These are phyloP conservation scores for Fusarium scirpi DNA, from an alignment of 2,329 filamentous ascomycete species.

Conservation along the genomic window DNA sequence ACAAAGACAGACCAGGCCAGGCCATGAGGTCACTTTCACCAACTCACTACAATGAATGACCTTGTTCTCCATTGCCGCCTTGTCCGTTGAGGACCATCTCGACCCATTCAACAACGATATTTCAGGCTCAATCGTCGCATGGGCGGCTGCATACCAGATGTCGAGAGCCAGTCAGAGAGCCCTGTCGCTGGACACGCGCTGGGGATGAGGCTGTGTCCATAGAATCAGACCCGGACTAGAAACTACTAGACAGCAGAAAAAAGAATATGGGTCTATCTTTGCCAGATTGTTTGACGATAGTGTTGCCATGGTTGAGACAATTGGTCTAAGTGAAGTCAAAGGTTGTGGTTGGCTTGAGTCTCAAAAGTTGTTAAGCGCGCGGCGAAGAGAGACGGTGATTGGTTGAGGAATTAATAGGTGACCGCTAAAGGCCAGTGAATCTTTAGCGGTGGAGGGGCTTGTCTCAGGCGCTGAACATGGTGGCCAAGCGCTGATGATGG, in stretches of 20 bases:
- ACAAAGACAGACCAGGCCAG: constrained; percentile 26
- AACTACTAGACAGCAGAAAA: not conserved
- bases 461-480: constrained; percentile 14
- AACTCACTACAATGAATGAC: not conserved
- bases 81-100: constrained; percentile 22
- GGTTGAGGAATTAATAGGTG: not conserved
- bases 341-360: constrained; percentile 41
- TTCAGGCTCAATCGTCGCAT: constrained; percentile 25
- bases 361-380: constrained; percentile 44
- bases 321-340: constrained; percentile 10
- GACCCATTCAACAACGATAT: constrained; percentile 32
- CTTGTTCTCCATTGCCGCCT: constrained; percentile 18
- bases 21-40: constrained; percentile 26
- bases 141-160: constrained; percentile 27
- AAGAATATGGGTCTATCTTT: constrained; percentile 10
- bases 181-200: constrained; percentile 36
- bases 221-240: not conserved
- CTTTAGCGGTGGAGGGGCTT: not conserved
- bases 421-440: constrained; percentile 21
- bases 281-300: constrained; percentile 30
- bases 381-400: constrained; percentile 34
- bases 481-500: constrained; percentile 23
- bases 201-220: constrained; percentile 3
- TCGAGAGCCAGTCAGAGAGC: constrained; percentile 38
- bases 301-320: constrained; percentile 23